A percentile compares a stretch with the other conserved stretches of the same genome.
phyloP scores from a whole-genome alignment of 768 basidiomycete genomes.

The Xanthoconium purpureum region DNA sequence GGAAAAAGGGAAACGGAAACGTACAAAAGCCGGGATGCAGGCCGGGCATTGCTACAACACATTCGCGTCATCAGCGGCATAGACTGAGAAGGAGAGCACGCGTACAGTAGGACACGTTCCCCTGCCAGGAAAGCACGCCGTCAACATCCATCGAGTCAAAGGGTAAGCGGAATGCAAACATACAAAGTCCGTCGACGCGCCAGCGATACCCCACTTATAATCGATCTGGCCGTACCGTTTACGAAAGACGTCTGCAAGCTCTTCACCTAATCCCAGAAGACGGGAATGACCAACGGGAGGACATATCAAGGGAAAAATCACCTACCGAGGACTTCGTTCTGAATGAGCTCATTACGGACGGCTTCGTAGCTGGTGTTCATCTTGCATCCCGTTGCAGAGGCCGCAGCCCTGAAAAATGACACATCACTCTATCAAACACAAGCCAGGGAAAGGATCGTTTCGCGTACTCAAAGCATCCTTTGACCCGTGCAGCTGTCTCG shows the following conservation, averaged over 20 bases:
- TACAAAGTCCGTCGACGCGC: constrained; percentile 82
- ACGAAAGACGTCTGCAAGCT: constrained; percentile 56
- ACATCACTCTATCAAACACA: background rate
- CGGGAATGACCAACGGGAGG: background rate
- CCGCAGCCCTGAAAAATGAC: constrained; percentile 49
- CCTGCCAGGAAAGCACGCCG: constrained; percentile 8
- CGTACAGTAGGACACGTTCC: constrained; percentile 68
- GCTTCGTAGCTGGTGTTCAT: constrained; percentile 39
- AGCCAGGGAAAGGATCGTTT: background rate
- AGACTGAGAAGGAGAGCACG: background rate
- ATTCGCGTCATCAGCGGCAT: background rate
- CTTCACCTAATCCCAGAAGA: constrained; percentile 44
- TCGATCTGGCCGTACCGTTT: constrained; percentile 61
- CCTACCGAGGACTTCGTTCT: constrained; percentile 61
- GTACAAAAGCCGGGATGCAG: constrained; percentile 63
- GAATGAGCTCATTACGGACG: constrained; percentile 54
- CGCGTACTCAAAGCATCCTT: constrained; percentile 67
- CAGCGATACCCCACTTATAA: constrained; percentile 61
- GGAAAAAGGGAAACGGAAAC: constrained; percentile 9
- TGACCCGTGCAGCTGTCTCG: constrained; percentile 56
- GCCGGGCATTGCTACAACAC: constrained; percentile 49
- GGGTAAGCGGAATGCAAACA: constrained; percentile 25
- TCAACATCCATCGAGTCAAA: background rate
- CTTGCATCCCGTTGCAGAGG: constrained; percentile 62
- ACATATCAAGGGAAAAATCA: background rate